Evolutionary conservation across 768 basidiomycete species (phyloP).

Genomic region (Termitomyces sp.): DNA sequence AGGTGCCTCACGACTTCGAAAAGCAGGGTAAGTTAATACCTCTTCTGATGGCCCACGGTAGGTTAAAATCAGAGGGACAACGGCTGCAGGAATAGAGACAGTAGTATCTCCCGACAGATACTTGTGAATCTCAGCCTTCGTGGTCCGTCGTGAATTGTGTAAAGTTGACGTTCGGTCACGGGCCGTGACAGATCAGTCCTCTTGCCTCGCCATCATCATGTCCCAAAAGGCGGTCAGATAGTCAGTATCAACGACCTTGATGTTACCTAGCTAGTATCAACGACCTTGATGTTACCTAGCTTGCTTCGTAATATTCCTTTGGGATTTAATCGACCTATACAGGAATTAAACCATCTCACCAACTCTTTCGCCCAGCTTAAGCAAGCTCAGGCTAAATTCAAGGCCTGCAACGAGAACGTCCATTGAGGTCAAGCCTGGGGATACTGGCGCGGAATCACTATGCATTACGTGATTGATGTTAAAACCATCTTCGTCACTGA

Average conservation of each 20-base stretch:
- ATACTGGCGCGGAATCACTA: slow-evolving; percentile 39
- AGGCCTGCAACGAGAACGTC: slow-evolving; percentile 77
- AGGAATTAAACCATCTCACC: slow-evolving; percentile 93
- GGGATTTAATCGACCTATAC: slow-evolving; percentile 4
- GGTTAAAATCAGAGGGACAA: background rate
- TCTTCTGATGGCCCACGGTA: background rate
- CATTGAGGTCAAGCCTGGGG: slow-evolving; percentile 65
- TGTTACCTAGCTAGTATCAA: slow-evolving; percentile 73
- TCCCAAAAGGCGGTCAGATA: slow-evolving; percentile 56
- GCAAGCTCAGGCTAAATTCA: slow-evolving; percentile 91
- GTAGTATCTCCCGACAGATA: background rate
- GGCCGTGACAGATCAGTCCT: background rate
- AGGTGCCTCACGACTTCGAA: background rate
- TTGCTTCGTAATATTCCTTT: slow-evolving; percentile 53
- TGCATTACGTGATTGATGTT: background rate
- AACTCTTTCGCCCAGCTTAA: slow-evolving; percentile 91
- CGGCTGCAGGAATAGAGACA: background rate
- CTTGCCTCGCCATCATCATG: slow-evolving; percentile 19
- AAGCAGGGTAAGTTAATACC: background rate
- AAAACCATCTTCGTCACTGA: slow-evolving; percentile 90
- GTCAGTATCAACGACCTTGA: slow-evolving; percentile 82
- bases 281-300: slow-evolving; percentile 88
- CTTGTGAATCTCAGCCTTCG: background rate
- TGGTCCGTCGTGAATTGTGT: too few species aligned
- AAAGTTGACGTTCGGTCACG: too few species aligned